Percentiles rank a stretch among this genome's conserved stretches.
Conservation (phyloP, 306 rosid species). For the Luffa aegyptiaca region DNA sequence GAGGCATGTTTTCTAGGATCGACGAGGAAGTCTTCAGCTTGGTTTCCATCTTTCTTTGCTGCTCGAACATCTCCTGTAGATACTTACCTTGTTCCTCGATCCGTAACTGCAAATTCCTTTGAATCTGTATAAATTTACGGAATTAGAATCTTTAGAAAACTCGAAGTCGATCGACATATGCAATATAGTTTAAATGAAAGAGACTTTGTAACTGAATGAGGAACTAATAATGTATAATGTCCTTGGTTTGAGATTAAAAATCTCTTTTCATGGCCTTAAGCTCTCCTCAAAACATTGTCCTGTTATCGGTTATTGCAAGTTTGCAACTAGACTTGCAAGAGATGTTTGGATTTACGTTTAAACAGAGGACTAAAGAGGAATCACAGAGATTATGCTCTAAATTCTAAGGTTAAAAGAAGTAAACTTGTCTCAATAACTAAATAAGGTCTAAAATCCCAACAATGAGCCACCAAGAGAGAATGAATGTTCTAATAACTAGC, state of each 20-base stretch:
- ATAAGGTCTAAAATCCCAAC: background rate
- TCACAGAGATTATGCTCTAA: too few relatives aligned
- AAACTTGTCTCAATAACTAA: background rate
- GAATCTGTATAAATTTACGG: conserved; percentile 36
- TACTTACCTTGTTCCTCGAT: conserved; percentile 78
- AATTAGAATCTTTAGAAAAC: conserved; percentile 15
- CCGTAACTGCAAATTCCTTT: conserved; percentile 76
- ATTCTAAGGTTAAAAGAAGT: too few relatives aligned
- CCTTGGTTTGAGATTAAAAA: background rate
- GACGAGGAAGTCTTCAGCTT: conserved; percentile 34
- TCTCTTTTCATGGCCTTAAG: background rate
- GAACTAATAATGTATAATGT: background rate
- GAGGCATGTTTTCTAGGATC: conserved; percentile 17
- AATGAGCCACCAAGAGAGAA: background rate
- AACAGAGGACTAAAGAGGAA: background rate
- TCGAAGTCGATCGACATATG: background rate
- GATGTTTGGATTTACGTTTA: background rate
- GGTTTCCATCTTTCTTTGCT: conserved; percentile 53
- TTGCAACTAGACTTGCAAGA: background rate
- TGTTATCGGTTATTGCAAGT: too few relatives aligned
- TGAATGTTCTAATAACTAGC: background rate
- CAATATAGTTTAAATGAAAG: background rate
- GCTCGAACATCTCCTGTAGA: conserved; percentile 78
- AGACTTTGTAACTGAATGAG: background rate
- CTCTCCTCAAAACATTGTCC: background rate